phyloP scores from a whole-genome alignment of 345 rosid species.

The Noccaea caerulescens region DNA sequence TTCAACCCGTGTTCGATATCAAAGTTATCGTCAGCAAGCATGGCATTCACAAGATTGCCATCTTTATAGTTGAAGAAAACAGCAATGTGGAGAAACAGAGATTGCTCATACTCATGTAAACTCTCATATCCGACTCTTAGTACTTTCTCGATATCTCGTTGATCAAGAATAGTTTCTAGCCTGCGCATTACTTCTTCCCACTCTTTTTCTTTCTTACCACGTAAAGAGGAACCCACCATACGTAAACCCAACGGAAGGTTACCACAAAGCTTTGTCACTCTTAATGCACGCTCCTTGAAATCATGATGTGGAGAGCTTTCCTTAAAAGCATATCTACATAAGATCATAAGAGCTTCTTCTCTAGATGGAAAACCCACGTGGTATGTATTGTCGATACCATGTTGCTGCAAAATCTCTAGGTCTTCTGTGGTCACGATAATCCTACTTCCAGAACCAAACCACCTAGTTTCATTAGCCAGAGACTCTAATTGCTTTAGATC shows the following conservation, averaged over 20 bases:
- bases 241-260: not conserved
- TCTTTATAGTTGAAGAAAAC: too few species aligned
- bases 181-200: not conserved
- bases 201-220: not conserved
- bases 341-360: not conserved
- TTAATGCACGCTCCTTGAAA: not conserved
- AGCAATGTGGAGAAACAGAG: too few species aligned
- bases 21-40: too few species aligned
- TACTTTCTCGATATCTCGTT: too few species aligned
- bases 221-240: not conserved
- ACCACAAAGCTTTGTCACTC: not conserved
- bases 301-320: not conserved
- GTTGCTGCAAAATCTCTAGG: conserved; percentile 2
- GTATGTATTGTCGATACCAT: not conserved
- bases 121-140: too few species aligned
- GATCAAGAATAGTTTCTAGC: not conserved
- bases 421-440: not conserved
- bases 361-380: not conserved
- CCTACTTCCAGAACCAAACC: conserved; percentile 15
- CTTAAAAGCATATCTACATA: not conserved
- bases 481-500: not conserved
- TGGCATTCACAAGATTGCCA: too few species aligned
- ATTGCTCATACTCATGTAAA: too few species aligned
- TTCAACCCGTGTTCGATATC: too few species aligned
- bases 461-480: not conserved